Evolutionary conservation across 306 rosid species (phyloP).

Genomic region (Medicago truncatula): DNA sequence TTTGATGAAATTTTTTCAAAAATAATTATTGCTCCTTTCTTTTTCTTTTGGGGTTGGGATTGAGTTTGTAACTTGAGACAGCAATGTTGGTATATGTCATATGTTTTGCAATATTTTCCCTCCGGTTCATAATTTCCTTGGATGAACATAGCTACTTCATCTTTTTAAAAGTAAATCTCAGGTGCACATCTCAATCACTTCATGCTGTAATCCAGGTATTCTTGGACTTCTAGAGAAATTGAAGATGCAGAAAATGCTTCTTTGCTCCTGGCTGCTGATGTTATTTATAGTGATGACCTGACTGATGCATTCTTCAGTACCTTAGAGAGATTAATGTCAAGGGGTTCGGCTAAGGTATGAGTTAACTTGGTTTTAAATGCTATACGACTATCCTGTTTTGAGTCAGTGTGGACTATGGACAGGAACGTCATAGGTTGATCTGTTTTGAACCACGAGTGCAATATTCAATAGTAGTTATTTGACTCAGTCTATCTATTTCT

Average conservation of each 20-base stretch:
- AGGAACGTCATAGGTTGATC: slow-evolving; percentile 17
- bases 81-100: not conserved
- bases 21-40: slow-evolving; percentile 8
- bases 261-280: slow-evolving; percentile 87
- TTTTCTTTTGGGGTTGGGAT: slow-evolving; percentile 32
- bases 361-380: slow-evolving; percentile 4
- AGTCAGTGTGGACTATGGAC: not conserved
- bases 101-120: slow-evolving; percentile 5
- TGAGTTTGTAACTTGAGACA: slow-evolving; percentile 27
- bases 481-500: slow-evolving; percentile 37
- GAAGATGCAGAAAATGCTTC: slow-evolving; percentile 77
- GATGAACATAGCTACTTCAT: slow-evolving; percentile 8
- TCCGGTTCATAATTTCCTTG: slow-evolving; percentile 20
- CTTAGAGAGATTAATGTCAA: slow-evolving; percentile 70
- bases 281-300: slow-evolving; percentile 83
- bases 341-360: slow-evolving; percentile 72
- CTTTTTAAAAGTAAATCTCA: slow-evolving; percentile 1
- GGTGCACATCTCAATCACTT: slow-evolving; percentile 32
- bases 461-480: slow-evolving; percentile 15
- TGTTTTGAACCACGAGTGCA: slow-evolving; percentile 16
- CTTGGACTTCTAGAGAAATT: slow-evolving; percentile 73
- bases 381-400: not conserved
- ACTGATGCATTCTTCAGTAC: slow-evolving; percentile 80
- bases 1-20: slow-evolving; percentile 6
- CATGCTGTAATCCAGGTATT: slow-evolving; percentile 59